phyloP scores from a whole-genome alignment of 2,329 filamentous ascomycete species.

The Septoria petroselini region DNA sequence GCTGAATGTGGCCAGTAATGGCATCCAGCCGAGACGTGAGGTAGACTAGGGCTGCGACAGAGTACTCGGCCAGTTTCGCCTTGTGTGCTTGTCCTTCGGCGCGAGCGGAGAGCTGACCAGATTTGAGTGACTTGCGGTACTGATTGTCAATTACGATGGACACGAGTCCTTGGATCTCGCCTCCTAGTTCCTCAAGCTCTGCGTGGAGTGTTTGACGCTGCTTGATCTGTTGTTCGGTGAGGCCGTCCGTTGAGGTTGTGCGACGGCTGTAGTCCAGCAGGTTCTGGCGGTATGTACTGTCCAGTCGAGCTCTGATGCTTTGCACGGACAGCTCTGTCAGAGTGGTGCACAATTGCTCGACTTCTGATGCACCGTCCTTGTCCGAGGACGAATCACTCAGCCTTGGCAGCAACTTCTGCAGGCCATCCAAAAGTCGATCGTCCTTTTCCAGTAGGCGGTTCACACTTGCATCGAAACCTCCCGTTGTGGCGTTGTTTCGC shows the following conservation, averaged over 20 bases:
- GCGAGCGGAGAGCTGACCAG: slow-evolving; percentile 39
- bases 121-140: slow-evolving; percentile 59
- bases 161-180: slow-evolving; percentile 66
- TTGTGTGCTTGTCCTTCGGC: slow-evolving; percentile 38
- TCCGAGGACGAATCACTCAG: slow-evolving; percentile 51
- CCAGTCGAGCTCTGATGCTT: slow-evolving; percentile 44
- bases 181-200: slow-evolving; percentile 66
- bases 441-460: slow-evolving; percentile 51
- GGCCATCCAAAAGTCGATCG: slow-evolving; percentile 61
- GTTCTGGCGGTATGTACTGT: slow-evolving; percentile 50
- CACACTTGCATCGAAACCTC: slow-evolving; percentile 51
- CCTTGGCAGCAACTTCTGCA: slow-evolving; percentile 64
- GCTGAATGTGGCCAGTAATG: slow-evolving; percentile 30
- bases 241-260: slow-evolving; percentile 25
- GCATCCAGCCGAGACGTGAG: slow-evolving; percentile 38
- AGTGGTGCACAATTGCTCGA: slow-evolving; percentile 55
- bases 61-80: slow-evolving; percentile 45
- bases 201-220: slow-evolving; percentile 52
- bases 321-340: slow-evolving; percentile 42
- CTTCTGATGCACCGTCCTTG: slow-evolving; percentile 47
- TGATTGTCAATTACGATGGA: slow-evolving; percentile 70
- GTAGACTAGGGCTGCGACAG: slow-evolving; percentile 43
- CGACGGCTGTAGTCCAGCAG: slow-evolving; percentile 10
- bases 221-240: slow-evolving; percentile 23
- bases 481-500: slow-evolving; percentile 48